phyloP scores from a whole-genome alignment of 2,329 filamentous ascomycete genomes.

The Exophiala sideris region DNA sequence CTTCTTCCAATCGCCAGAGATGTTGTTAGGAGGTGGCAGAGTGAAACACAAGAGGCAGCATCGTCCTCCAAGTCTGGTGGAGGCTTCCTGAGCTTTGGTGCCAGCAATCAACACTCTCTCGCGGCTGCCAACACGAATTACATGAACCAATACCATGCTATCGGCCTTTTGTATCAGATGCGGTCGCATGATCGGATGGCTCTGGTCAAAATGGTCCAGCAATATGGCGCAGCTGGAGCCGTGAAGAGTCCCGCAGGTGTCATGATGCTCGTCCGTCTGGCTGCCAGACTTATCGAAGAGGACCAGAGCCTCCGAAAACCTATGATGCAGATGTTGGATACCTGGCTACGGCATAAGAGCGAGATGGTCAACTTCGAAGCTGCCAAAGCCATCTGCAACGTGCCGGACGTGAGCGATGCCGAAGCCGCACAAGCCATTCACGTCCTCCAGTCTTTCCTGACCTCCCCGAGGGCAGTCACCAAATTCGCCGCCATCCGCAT shows the following conservation, averaged over 20 bases:
- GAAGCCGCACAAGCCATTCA: slow-evolving; percentile 92
- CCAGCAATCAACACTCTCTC: slow-evolving; percentile 69
- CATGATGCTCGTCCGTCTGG: slow-evolving; percentile 86
- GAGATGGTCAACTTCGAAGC: slow-evolving; percentile 99
- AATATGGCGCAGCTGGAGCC: slow-evolving; percentile 85
- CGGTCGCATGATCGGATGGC: slow-evolving; percentile 96
- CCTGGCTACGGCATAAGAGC: slow-evolving; percentile 96
- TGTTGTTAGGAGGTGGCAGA: slow-evolving; percentile 95
- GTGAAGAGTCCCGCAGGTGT: slow-evolving; percentile 93
- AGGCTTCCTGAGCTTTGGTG: slow-evolving; percentile 90
- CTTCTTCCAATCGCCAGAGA: slow-evolving; percentile 93
- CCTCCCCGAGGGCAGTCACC: slow-evolving; percentile 88
- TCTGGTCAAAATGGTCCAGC: slow-evolving; percentile 99
- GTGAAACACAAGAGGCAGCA: slow-evolving; percentile 94
- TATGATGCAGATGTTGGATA: slow-evolving; percentile 95
- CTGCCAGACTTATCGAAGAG: slow-evolving; percentile 90
- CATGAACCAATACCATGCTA: slow-evolving; percentile 98
- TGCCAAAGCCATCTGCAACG: slow-evolving; percentile 94
- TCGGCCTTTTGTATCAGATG: slow-evolving; percentile 97
- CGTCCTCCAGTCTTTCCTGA: slow-evolving; percentile 93
- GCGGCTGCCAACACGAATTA: slow-evolving; percentile 77
- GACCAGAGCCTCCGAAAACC: slow-evolving; percentile 83
- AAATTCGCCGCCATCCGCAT: slow-evolving; percentile 97
- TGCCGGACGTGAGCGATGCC: slow-evolving; percentile 86
- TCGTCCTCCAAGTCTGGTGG: slow-evolving; percentile 83